Base-by-base conservation (phyloP, 768 basidiomycete species). In the Gymnopilus dilepis region DNA sequence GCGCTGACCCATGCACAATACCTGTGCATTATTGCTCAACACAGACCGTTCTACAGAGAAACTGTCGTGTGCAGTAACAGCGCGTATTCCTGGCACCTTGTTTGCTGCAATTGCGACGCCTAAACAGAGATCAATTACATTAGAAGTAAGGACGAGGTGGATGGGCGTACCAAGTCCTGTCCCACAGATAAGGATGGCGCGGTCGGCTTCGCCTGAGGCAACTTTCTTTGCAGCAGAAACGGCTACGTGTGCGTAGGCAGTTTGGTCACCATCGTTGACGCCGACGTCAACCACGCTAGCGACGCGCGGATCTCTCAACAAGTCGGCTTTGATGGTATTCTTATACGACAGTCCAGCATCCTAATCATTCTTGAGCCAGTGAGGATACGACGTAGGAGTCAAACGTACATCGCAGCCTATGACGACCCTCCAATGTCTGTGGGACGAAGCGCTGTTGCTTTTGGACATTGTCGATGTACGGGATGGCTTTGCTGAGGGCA, bases 1-100 rank as follows among this genome's bases (percentile, higher is more conserved):
- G 8, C 54, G 54, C 33, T 55, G 54, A 3, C 54, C 54, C 54
- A 55, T 55, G 54, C 54, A 55, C 22, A 55, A 26, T 11, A 40
- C 54, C 33, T 55, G 54, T 4, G 54, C 54, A 22, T 55, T 40
- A 41, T 55, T 55, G 11, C 54, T 55, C 11, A 55, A 26, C 7
- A 55, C 53, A 33, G 53, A 55, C 17, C 53, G 13, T 33, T 34
- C 33, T 6, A 34, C 33, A 6, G 33, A 34, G 12, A 34, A 34
- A 34, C 33, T 34, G 12, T 34, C 33, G 12, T 34, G 33, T 34
- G 33, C 33, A 34, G 33, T 34, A 12, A 34, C 33, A 34, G 33
- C 33, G 33, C 33, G 33, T 34, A 34, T 34, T 34, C 33, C 33
- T 34, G 33, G 33, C 6, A 34, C 33, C 12, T 34, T 34, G 33